Evolutionary conservation across 768 basidiomycete species (phyloP).

Genomic region (Calocybe gangraenosa): DNA sequence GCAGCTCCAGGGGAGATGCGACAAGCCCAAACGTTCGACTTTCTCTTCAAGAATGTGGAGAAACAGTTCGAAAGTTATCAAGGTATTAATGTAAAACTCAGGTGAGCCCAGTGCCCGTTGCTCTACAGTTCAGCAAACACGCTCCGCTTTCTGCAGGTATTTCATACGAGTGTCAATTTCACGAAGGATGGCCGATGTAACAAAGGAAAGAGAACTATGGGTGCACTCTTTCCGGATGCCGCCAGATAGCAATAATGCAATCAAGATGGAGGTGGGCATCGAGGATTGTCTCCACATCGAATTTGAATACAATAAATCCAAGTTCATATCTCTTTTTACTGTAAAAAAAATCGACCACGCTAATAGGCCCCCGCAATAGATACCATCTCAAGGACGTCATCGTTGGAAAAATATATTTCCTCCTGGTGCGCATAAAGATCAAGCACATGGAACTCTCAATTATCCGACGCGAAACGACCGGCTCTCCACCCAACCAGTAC

Average conservation of each 20-base stretch:
- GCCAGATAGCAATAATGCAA: slow-evolving; percentile 94
- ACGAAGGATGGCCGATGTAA: slow-evolving; percentile 87
- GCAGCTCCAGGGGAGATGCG: slow-evolving; percentile 97
- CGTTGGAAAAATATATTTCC: slow-evolving; percentile 98
- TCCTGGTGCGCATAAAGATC: slow-evolving; percentile 98
- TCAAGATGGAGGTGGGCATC: slow-evolving; percentile 99
- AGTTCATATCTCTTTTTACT: slow-evolving; percentile 47
- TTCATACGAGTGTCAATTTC: slow-evolving; percentile 89
- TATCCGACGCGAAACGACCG: slow-evolving; percentile 95
- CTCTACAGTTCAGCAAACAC: neutral
- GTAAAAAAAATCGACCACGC: neutral
- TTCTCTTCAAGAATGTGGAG: slow-evolving; percentile 98
- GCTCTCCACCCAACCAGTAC: slow-evolving; percentile 97
- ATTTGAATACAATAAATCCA: slow-evolving; percentile 99
- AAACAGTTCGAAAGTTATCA: slow-evolving; percentile 98
- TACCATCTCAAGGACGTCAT: slow-evolving; percentile 99
- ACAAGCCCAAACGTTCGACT: slow-evolving; percentile 93
- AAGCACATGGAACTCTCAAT: slow-evolving; percentile 99
- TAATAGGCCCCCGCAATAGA: slow-evolving; percentile 35
- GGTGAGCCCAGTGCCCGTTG: slow-evolving; percentile 44
- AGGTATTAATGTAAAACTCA: slow-evolving; percentile 96
- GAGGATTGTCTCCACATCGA: slow-evolving; percentile 99
- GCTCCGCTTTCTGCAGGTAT: slow-evolving; percentile 51
- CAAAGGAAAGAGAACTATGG: slow-evolving; percentile 94
- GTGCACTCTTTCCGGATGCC: slow-evolving; percentile 99